Base-by-base conservation (phyloP, 805 yeast species). In the Myxozyma vanderwaltii region DNA sequence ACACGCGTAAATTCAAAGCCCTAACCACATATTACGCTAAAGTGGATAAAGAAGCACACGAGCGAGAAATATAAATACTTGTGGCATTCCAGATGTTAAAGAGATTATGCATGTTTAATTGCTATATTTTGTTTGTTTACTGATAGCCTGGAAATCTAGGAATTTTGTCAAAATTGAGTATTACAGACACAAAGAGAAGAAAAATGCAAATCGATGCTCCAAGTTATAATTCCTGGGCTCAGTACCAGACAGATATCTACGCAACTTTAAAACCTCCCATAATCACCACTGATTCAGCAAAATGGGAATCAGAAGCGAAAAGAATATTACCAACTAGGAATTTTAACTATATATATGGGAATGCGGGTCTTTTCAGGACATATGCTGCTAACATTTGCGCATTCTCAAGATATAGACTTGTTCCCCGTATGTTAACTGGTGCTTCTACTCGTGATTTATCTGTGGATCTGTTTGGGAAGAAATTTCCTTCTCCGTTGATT, bases 401-500 rank as follows among this genome's bases (percentile, higher is more conserved):
- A 19, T 63, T 61, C 31, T 43, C 49, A 5, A 35, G 48, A 23
- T 63, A 57, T 40, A 31, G 55, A 21, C 46, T 63, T 2, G 27
- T 62, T 10, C 67, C 67, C 26, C 52, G 54, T 7, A 52, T 59
- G 60, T 54, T 63, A 4, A 13, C 51, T 10, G 60, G 58, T 33
- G 58, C 63, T 10, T 33, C 35, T 21, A 24, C 38, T 21, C 57
- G 63, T 10, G 63, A 64, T 43, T 27, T 61, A 10, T 26, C 57
- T 7, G 53, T 62, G 1, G 43, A 41, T n/a, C 27, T 67, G 35
- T 56, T 72, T 45, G 71, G 71, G 26, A 52, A 53, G 46, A 56
- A 33, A 15, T 63, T 51, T 19, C 59, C 65, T 38, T 56, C 61
- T 19, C 72, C 72, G 26, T 54, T 68, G 7, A 65, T 69, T 13